These are phyloP conservation scores for Colletotrichum sp. DNA, from an alignment of 2,329 filamentous ascomycete species.

Conservation along the genomic window DNA sequence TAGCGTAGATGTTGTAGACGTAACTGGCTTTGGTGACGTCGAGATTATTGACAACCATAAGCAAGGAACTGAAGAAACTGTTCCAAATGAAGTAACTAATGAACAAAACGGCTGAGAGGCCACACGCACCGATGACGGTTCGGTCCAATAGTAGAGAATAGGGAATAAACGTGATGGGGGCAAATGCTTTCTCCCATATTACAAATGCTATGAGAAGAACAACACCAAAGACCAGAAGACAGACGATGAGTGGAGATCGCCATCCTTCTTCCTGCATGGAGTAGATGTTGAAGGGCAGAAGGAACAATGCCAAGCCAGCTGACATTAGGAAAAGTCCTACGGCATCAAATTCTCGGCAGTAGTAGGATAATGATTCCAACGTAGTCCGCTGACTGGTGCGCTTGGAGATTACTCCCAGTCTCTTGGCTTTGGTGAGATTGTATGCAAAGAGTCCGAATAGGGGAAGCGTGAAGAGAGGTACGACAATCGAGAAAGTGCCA, in stretches of 20 bases:
- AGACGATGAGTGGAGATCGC: slow-evolving; percentile 48
- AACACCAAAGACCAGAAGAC: slow-evolving; percentile 54
- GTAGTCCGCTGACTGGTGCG: not conserved
- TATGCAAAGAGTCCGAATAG: not conserved
- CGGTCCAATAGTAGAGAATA: slow-evolving; percentile 47
- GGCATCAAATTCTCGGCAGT: not conserved
- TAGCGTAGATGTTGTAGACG: slow-evolving; percentile 34
- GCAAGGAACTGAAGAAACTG: slow-evolving; percentile 34
- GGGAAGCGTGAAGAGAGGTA: not conserved
- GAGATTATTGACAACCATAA: slow-evolving; percentile 45
- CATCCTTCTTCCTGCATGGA: slow-evolving; percentile 38
- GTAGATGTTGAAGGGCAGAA: slow-evolving; percentile 54
- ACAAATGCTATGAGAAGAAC: slow-evolving; percentile 51
- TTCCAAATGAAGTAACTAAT: slow-evolving; percentile 26
- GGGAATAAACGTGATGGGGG: slow-evolving; percentile 56
- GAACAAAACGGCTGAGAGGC: slow-evolving; percentile 26
- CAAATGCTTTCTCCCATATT: slow-evolving; percentile 56
- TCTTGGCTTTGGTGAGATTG: not conserved
- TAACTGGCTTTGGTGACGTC: slow-evolving; percentile 30
- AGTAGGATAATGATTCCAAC: not conserved
- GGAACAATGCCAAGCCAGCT: slow-evolving; percentile 53
- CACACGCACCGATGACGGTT: slow-evolving; percentile 30
- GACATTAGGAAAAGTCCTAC: slow-evolving; percentile 57
- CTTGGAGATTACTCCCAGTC: not conserved
- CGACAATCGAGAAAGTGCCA: not conserved